These are phyloP conservation scores for Chlamydomonas schloesseri DNA, from an alignment of 139 green algal genomes.

Conservation along the genomic window DNA sequence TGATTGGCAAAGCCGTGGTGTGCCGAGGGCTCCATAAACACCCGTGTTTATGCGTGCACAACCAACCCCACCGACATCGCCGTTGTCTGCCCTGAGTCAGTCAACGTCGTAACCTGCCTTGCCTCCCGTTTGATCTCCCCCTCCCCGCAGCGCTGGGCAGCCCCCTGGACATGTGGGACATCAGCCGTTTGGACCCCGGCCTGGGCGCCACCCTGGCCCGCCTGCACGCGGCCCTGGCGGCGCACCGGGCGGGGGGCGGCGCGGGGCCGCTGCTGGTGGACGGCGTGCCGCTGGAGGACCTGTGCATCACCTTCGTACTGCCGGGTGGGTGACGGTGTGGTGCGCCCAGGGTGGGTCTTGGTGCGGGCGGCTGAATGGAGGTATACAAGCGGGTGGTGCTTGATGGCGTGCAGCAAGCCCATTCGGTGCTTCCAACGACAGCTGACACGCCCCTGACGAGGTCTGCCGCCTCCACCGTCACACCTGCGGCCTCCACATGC, in stretches of 20 bases:
- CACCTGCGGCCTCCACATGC: too few relatives aligned
- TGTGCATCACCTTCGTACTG: conserved; percentile 96
- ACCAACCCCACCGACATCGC: too few relatives aligned
- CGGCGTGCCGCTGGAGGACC: conserved; percentile 85
- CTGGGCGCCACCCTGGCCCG: conserved; percentile 82
- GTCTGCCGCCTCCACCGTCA: too few relatives aligned
- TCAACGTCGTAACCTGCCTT: too few relatives aligned
- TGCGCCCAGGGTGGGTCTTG: neutral
- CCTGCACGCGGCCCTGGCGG: conserved; percentile 60
- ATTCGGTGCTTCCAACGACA: too few relatives aligned
- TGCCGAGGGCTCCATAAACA: too few relatives aligned
- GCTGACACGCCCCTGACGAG: too few relatives aligned
- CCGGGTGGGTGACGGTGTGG: conserved; percentile 66
- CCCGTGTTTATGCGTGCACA: too few relatives aligned
- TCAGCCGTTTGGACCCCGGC: conserved; percentile 79
- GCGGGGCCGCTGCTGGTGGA: conserved; percentile 73
- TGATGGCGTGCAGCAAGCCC: too few relatives aligned
- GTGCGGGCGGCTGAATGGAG: too few relatives aligned
- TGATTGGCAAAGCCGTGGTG: neutral
- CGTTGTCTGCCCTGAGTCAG: too few relatives aligned
- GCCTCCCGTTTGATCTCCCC: neutral
- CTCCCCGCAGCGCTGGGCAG: conserved; percentile 58
- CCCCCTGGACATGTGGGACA: conserved; percentile 83
- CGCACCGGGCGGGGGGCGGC: conserved; percentile 4
- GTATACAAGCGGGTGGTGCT: too few relatives aligned